Base-by-base conservation (phyloP, 2,329 filamentous ascomycete species). In the Zalaria sp. region DNA sequence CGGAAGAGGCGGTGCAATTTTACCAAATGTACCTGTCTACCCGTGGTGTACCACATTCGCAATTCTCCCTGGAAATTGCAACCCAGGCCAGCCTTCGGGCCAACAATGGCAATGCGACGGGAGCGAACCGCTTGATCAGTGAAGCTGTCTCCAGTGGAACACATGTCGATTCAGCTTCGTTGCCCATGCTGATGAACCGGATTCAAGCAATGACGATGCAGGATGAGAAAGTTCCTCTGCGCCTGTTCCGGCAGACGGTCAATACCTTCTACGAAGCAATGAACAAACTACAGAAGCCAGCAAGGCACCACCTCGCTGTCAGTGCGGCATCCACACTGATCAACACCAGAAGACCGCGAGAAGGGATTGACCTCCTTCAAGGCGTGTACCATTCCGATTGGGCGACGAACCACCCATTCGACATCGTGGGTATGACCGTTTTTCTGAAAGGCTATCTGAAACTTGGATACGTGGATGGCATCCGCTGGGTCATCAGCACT, bases 341-440 rank as follows among this genome's bases (percentile, higher is more conserved):
- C 42, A 46, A 50, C n/a, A 44, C 47, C 34, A 36, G 44, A 9
- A 41, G 37, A 27, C 38, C 58, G 6, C 39, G 47, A 8, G 38
- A 49, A 34, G 57, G 50, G 4, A 41, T 61, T 27, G 48, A 51
- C 27, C 41, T 61, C 3, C 51, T 62, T 11, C 45, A 46, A 25
- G 48, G 43, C 8, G 51, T 61, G 18, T 50, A 46, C 37, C 34
- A 46, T 2, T 55, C 54, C 3, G 37, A 48, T 5, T 55, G 48
- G 49, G 46, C 46, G 8, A 11, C 43, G 1, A 27, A 49, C 25
- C 40, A 43, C 6, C 48, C 51, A 2, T 42, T 58, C 18, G 51
- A 57, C 38, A 54, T 57, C 35, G 50, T 46, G 5, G 51, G 51
- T 28, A 53, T 60, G 51, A 53, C 52, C 3, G 51, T 60, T 10